Percentiles rank a stretch among this genome's conserved stretches.
These are phyloP conservation scores for Paramecium octaurelia DNA, from an alignment of 73 alveolate species.

Conservation along the genomic window DNA sequence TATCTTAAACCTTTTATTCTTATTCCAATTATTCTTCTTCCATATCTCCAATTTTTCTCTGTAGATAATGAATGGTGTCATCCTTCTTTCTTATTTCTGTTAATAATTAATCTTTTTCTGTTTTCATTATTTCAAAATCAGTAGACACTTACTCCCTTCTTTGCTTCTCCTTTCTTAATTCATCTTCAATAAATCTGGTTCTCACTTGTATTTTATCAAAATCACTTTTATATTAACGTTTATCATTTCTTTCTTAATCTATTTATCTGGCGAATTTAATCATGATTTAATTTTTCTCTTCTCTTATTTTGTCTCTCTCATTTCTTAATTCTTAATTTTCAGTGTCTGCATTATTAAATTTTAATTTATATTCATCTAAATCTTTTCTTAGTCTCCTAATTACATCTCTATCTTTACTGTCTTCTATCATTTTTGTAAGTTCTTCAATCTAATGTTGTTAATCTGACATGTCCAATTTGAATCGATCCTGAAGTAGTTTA, in stretches of 20 bases:
- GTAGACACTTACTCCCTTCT: conserved; percentile 34
- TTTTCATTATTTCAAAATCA: conserved; percentile 48
- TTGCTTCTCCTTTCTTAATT: conserved; percentile 46
- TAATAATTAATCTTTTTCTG: conserved; percentile 47
- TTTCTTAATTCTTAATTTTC: conserved; percentile 58
- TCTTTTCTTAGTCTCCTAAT: conserved; percentile 53
- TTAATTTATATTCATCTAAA: conserved; percentile 51
- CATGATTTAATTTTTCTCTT: conserved; percentile 59
- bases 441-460: conserved; percentile 38
- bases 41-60: conserved; percentile 56
- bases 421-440: conserved; percentile 33
- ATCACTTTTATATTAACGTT: conserved; percentile 54
- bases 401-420: conserved; percentile 51
- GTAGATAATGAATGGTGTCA: conserved; percentile 47
- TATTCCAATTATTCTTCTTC: conserved; percentile 51
- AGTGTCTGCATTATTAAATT: not conserved
- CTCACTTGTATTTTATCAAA: conserved; percentile 42
- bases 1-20: conserved; percentile 32
- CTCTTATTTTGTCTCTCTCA: conserved; percentile 63
- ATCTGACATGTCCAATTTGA: conserved; percentile 10
- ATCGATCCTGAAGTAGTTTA: conserved; percentile 35
- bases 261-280: conserved; percentile 47
- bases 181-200: conserved; percentile 56
- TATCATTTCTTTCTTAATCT: conserved; percentile 61
- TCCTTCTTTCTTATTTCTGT: conserved; percentile 60